Base-by-base conservation (phyloP, 495 filamentous ascomycete genomes). In the Aspergillus incahuasiensis region DNA sequence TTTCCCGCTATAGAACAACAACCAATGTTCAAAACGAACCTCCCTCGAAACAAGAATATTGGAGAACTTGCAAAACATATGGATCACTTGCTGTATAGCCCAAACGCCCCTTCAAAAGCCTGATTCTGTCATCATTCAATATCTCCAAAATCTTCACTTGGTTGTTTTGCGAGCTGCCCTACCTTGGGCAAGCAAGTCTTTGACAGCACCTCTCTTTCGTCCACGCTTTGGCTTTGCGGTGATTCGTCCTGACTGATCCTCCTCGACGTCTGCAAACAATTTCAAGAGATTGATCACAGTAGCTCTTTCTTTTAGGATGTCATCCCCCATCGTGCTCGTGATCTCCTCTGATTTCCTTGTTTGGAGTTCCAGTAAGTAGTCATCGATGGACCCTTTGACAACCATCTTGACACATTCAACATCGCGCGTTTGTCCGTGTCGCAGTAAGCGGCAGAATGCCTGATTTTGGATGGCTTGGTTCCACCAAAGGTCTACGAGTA, bases 371-470 rank as follows among this genome's bases (percentile, higher is more conserved):
- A 78, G 53, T 7, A 88, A 68, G 0, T 68, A 60, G 4, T 74
- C 64, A 53, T 89, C 84, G 19, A 86, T 75, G 0, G 79, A 73
- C 6, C 77, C 68, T 1, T 69, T 49, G 0, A 79, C 74, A 0
- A 82, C 65, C 16, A 87, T 65, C 3, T 80, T 76, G 2, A 76
- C 75, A 52, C 83, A 76, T 32, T 77, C 71, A 0, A 86, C 83
- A 15, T 78, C 62, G 3, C 79, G 72, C 1, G 55, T 48, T 48
- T 90, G 86, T 0, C 86, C 86, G 18, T 86, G 85, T 4, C 86
- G 76, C 51, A 77, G 80, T 6, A 88, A 71, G 0, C 86, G 79
- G 28, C 77, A 82, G 59, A 86, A 86, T 0, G 86, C 86, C 68
- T 84, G 74, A 46, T 72, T 55, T 49, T 78, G 70, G 0, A 71